Percentiles rank a stretch among this genome's conserved stretches.
Evolutionary conservation across 2,329 filamentous ascomycete species (phyloP).

Genomic region (Phyllosticta paracitricarpa): DNA sequence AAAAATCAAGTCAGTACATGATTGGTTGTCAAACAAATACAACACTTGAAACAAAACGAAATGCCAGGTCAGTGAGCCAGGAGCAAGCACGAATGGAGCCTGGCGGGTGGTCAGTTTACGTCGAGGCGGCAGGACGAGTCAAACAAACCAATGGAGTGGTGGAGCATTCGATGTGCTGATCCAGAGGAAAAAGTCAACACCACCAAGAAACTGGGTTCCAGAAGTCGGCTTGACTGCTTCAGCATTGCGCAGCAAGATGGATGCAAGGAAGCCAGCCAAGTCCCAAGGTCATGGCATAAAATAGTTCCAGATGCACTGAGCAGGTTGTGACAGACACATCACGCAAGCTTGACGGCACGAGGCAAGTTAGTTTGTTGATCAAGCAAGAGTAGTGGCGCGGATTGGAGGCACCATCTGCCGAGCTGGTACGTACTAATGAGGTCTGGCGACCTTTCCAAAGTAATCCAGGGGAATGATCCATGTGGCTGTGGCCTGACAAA

Average conservation of each 20-base stretch:
- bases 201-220: not conserved
- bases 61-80: slow-evolving; percentile 25
- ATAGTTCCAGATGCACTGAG: slow-evolving; percentile 4
- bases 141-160: slow-evolving; percentile 4
- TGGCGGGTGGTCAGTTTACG: not conserved
- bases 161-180: not conserved
- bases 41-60: slow-evolving; percentile 13
- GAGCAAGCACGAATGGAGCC: not conserved
- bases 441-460: slow-evolving; percentile 9
- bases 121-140: not conserved
- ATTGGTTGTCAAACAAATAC: slow-evolving; percentile 13
- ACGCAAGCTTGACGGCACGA: slow-evolving; percentile 5
- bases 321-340: slow-evolving; percentile 1
- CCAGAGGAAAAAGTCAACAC: not conserved
- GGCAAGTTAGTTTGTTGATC: slow-evolving; percentile 7
- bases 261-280: not conserved
- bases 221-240: not conserved
- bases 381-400: slow-evolving; percentile 1
- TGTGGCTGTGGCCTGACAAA: not conserved
- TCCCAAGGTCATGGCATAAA: not conserved
- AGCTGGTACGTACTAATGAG: slow-evolving; percentile 11
- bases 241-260: not conserved
- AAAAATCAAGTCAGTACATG: slow-evolving; percentile 25
- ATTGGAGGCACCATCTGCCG: slow-evolving; percentile 4
- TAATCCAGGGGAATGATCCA: not conserved